Evolutionary conservation across 1,139 yeast genomes (phyloP), one percentile per base, ranked within the genome.

Genomic region (Suhomyces taliae): DNA sequence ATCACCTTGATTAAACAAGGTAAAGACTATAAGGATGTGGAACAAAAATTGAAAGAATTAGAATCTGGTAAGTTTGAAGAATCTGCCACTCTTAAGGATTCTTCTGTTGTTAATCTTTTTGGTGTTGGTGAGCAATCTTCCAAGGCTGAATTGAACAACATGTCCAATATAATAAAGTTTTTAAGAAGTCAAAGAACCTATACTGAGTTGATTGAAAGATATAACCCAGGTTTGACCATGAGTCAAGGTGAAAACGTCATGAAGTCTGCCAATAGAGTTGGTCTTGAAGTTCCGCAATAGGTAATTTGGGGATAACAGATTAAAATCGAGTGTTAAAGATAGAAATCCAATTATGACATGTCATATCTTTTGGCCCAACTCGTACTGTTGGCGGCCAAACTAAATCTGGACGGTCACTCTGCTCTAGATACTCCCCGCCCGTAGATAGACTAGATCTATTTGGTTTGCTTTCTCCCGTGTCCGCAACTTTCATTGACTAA

Each of bases 221-320:
- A 91, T 66, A 90, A 91, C 60, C 93, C 96, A 2, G 96, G 96
- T 1, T 75, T 87, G 53, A 79, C 81, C 36, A 80, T 87, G 83
- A 79, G 82, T 32, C 96, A 87, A 58, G 81, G 79, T 48, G 97
- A 91, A 51, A 83, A 86, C 49, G 84, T 91, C 27, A 74, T 83
- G 57, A 81, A 80, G 59, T 85, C 96, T 4, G 99, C 98, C 6
- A 78, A 84, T 48, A 78, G 85, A 53, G 99, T 93, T 11, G 99
- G 99, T 0, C 76, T 91, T 36, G 34, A 47, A 10, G 51, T 56
- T 11, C 60, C 60, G 12, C 54, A 54, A 12, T 44, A 37, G 11
- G 15, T 8, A 19, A 19, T 6, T 19, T 19, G 24, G 24, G 24
- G 24, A 6, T 19, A 19, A 19, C 24, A 19, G 24, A 19, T 19